Conservation (phyloP, 495 filamentous ascomycete genomes). For the Cudoniella acicularis region DNA sequence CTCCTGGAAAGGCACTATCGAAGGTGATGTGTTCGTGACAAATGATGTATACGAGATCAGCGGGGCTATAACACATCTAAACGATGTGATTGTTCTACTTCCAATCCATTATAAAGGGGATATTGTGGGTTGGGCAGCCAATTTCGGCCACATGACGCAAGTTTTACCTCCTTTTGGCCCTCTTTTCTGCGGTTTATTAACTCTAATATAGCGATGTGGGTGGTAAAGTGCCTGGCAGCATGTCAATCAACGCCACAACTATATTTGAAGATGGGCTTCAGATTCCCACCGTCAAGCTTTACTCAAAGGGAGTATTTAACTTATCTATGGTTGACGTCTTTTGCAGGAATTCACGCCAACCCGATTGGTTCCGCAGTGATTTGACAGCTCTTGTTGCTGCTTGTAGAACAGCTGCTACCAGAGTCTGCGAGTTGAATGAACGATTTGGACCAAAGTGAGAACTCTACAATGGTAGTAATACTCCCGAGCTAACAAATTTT, state of each 20-base stretch:
- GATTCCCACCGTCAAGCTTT: background rate
- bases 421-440: background rate
- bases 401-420: background rate
- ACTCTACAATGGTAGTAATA: background rate
- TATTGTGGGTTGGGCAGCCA: background rate
- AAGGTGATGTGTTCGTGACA: background rate
- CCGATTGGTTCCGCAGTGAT: background rate
- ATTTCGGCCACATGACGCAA: background rate
- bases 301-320: background rate
- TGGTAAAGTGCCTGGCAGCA: background rate
- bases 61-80: background rate
- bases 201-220: background rate
- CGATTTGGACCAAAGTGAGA: background rate
- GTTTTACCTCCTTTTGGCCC: background rate
- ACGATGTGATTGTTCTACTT: background rate
- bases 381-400: background rate
- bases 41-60: background rate
- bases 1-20: background rate
- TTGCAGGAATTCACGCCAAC: background rate
- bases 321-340: background rate
- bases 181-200: background rate
- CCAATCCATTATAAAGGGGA: background rate
- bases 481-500: background rate
- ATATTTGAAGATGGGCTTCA: background rate
- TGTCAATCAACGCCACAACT: background rate